A percentile compares a stretch with the other conserved stretches of the same genome.
Conservation (phyloP, 129 eudicot species). For the Glebionis coronaria region DNA sequence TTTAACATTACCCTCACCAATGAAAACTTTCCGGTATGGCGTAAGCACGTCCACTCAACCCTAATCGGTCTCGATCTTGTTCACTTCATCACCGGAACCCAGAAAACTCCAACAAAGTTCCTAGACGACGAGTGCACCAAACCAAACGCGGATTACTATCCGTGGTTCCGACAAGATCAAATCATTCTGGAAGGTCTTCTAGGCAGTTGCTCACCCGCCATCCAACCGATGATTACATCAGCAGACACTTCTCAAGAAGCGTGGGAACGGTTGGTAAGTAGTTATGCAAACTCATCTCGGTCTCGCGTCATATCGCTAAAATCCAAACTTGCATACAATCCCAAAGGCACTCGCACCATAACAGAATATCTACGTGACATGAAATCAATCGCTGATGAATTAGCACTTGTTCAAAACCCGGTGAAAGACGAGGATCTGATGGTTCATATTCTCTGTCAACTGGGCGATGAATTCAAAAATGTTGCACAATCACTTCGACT, state of each 20-base stretch:
- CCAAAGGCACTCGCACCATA: not conserved
- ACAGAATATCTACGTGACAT: not conserved
- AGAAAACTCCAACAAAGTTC: not conserved
- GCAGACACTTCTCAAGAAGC: slow-evolving; percentile 3
- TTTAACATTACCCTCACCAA: not conserved
- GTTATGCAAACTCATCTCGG: slow-evolving; percentile 15
- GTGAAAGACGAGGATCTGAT: slow-evolving; percentile 11
- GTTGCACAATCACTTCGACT: not conserved
- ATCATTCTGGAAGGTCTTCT: not conserved
- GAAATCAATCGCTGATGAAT: not conserved
- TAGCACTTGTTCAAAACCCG: not conserved
- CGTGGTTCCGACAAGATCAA: slow-evolving; percentile 18
- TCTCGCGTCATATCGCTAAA: slow-evolving; percentile 10
- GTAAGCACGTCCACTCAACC: slow-evolving; percentile 9
- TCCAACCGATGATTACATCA: slow-evolving; percentile 17
- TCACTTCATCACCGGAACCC: slow-evolving; percentile 5
- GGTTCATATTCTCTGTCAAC: slow-evolving; percentile 1
- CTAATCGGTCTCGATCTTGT: not conserved
- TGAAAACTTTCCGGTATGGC: slow-evolving; percentile 14
- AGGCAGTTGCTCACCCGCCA: slow-evolving; percentile 11
- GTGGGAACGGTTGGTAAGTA: slow-evolving; percentile 15
- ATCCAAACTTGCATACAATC: not conserved
- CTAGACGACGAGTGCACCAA: slow-evolving; percentile 5
- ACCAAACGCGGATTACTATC: slow-evolving; percentile 7
- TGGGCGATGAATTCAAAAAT: slow-evolving; percentile 14